These are phyloP conservation scores for Hypoxylon sp. DNA, from an alignment of 2,329 filamentous ascomycete genomes.

Conservation along the genomic window DNA sequence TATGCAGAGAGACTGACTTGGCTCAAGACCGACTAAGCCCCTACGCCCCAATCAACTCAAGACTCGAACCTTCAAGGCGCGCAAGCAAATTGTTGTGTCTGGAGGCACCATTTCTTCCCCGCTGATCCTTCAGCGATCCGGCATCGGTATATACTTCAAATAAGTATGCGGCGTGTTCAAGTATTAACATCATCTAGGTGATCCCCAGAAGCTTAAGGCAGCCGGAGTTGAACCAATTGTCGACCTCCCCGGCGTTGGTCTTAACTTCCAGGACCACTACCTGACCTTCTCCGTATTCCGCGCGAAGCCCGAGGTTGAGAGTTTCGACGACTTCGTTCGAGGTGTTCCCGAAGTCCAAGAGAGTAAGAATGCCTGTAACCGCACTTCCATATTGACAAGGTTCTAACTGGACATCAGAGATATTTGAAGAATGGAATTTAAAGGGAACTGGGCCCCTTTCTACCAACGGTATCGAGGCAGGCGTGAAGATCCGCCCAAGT, in stretches of 20 bases:
- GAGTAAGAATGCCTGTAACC: conserved; percentile 54
- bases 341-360: conserved; percentile 82
- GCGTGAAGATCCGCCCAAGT: conserved; percentile 82
- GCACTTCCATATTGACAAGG: not conserved
- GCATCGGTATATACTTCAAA: conserved; percentile 65
- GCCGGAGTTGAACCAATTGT: conserved; percentile 78
- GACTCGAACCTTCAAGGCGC: conserved; percentile 72
- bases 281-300: conserved; percentile 79
- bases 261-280: conserved; percentile 85
- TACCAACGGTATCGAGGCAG: conserved; percentile 85
- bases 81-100: conserved; percentile 81
- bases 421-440: conserved; percentile 83
- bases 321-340: conserved; percentile 84
- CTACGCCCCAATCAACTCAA: conserved; percentile 69
- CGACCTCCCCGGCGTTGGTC: conserved; percentile 79
- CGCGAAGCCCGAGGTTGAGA: conserved; percentile 81
- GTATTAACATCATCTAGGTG: conserved; percentile 57
- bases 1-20: conserved; percentile 30
- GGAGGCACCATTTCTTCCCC: conserved; percentile 81
- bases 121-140: conserved; percentile 81
- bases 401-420: conserved; percentile 57
- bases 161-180: not conserved
- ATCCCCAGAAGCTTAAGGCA: conserved; percentile 78
- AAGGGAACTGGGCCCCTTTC: conserved; percentile 84
- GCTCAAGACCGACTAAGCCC: conserved; percentile 72